Base-by-base conservation (phyloP, 2,329 filamentous ascomycete species). In the Fusarium secorum region DNA sequence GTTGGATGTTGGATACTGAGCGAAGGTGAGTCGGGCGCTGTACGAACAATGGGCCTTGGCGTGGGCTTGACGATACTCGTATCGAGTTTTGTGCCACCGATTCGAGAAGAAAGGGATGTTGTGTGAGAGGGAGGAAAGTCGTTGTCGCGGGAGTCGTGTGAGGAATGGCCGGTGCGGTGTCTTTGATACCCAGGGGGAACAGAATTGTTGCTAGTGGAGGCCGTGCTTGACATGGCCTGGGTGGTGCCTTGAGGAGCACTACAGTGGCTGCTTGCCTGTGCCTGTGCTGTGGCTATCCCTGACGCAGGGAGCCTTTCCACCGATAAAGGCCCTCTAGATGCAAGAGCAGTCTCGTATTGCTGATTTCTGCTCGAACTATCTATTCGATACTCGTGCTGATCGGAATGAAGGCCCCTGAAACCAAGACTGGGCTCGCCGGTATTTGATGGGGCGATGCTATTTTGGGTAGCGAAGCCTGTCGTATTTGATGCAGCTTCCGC, bases 1-100 rank as follows among this genome's bases (percentile, higher is more conserved):
- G 85, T 85, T 33, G 89, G 89, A 76, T 91, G 89, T 69, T 83
- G 83, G 49, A 89, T 80, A 33, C 81, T 79, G 18, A 84, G 79
- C 53, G 81, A 81, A 57, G 81, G 82, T 68, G 79, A 84, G 60
- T 82, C 76, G 60, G 83, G 85, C 5, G 82, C 80, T 15, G 84
- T 84, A 41, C 85, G 82, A 54, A 87, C 77, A 64, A 88, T 83
- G 65, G 85, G 83, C 52, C 83, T 82, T 32, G 81, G 79, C 45
- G 83, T 80, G 15, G 81, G 81, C 60, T 81, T 79, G 49, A 74
- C 77, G 46, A 81, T 72, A 51, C 79, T 82, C 28, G 82, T 85
- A 70, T 85, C 85, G 15, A 85, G 83, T 6, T 83, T 84, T 36
- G 84, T 80, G 54, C 78, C 81, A 66, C 76, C 77, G 38, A 78